These are phyloP conservation scores for Balakata baccata DNA, from an alignment of 345 rosid species.

Conservation along the genomic window DNA sequence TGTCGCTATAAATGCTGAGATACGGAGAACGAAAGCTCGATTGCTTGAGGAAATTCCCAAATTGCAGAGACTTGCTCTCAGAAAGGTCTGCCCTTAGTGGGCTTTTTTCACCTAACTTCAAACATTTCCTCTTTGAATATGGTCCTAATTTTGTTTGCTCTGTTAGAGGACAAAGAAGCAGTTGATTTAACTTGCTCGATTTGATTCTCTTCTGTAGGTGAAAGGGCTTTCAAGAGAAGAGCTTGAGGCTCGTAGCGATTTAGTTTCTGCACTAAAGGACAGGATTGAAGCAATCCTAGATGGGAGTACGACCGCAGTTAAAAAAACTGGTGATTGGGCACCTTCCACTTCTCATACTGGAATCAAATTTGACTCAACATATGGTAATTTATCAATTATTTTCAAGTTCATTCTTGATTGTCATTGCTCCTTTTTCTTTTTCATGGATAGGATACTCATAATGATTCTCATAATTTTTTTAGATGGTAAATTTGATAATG, in stretches of 20 bases:
- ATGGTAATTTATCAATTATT: constrained; percentile 9
- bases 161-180: neutral
- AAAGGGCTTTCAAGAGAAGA: constrained; percentile 31
- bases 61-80: constrained; percentile 27
- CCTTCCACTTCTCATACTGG: constrained; percentile 25
- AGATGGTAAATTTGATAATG: constrained; percentile 29
- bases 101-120: neutral
- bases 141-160: neutral
- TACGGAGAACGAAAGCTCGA: constrained; percentile 32
- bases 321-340: constrained; percentile 12
- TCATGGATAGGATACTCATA: neutral
- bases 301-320: constrained; percentile 22
- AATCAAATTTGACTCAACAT: constrained; percentile 23
- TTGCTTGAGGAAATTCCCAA: constrained; percentile 30
- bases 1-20: constrained; percentile 29
- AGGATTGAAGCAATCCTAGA: constrained; percentile 27
- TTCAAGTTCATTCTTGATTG: neutral
- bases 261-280: constrained; percentile 23
- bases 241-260: constrained; percentile 26
- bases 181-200: neutral
- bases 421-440: neutral
- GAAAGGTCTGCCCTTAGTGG: constrained; percentile 16
- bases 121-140: neutral
- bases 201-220: constrained; percentile 13
- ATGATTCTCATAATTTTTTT: neutral